Evolutionary conservation across 2,329 filamentous ascomycete species (phyloP).

Genomic region (Bipolaris oryzae): DNA sequence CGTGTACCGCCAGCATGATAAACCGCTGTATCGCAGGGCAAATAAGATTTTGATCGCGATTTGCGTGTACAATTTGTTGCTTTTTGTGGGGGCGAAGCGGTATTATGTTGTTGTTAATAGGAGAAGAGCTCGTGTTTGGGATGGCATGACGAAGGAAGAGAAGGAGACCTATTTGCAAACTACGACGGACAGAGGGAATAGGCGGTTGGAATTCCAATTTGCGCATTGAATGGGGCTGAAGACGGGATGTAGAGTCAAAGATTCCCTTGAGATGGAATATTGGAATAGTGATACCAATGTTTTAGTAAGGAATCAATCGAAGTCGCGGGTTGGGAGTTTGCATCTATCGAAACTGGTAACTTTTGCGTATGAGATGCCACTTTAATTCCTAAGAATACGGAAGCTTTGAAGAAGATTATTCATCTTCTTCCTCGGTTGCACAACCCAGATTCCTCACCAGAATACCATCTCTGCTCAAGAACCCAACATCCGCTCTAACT

Average conservation of each 20-base stretch:
- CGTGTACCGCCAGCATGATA: slow-evolving; percentile 63
- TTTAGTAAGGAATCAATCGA: too few species aligned
- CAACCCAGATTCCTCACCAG: slow-evolving; percentile 22
- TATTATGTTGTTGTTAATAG: slow-evolving; percentile 62
- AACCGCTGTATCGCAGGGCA: slow-evolving; percentile 57
- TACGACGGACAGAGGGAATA: slow-evolving; percentile 47
- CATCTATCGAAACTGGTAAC: not conserved
- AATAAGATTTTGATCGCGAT: slow-evolving; percentile 62
- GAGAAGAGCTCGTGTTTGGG: slow-evolving; percentile 40
- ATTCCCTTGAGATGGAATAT: too few species aligned
- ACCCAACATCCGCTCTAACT: slow-evolving; percentile 36
- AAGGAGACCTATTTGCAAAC: slow-evolving; percentile 46
- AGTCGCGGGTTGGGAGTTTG: too few species aligned
- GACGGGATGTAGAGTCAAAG: too few species aligned
- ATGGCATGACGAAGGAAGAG: slow-evolving; percentile 41
- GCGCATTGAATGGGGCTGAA: not conserved
- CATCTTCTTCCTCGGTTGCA: not conserved
- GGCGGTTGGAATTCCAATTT: slow-evolving; percentile 33
- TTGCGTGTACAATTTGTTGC: slow-evolving; percentile 55
- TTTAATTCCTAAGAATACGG: too few species aligned
- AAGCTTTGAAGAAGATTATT: too few species aligned
- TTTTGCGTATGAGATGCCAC: not conserved
- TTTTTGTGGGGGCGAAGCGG: slow-evolving; percentile 59
- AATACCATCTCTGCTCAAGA: slow-evolving; percentile 29
- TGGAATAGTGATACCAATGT: too few species aligned